Base-by-base conservation (phyloP, 768 basidiomycete species). In the Boletus reticulatus region DNA sequence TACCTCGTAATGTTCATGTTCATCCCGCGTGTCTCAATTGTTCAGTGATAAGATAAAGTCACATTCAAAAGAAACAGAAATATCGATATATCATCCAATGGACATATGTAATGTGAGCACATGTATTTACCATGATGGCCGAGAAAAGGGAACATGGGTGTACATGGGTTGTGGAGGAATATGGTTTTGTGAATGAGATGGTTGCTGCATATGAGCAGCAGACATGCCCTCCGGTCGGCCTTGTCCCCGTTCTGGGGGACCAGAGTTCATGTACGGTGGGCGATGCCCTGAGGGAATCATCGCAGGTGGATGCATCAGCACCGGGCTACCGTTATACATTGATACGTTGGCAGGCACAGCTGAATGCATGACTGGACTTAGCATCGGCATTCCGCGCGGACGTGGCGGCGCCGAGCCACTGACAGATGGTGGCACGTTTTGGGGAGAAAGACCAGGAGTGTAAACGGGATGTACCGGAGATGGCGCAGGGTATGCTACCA, bases 361-460 rank as follows among this genome's bases (percentile, higher is more conserved):
- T 67, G 81, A 81, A 34, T 81, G 72, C 74, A 88, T 78, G n/a
- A 80, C 81, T n/a, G 89, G 89, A 66, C 88, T 90, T 72, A 90
- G 81, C 68, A 87, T 72, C 14, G 81, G 70, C 72, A 88, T 73
- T 49, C 74, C 78, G 24, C 82, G 83, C 20, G 79, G 79, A 48
- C 84, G 73, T 31, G 62, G 67, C 34, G 68, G 74, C 7, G 64
- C 65, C 31, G 65, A 59, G 13, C 74, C 72, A 50, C 68, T 62
- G 10, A 62, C 51, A 50, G 67, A 53, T 48, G 66, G 58, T 52
- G 65, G 62, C 36, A 74, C 64, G 24, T 67, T 74, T 55, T 81
- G 81, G 29, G 67, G 67, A 17, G 69, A 60, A 36, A 77, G 76
- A n/a, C 76, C 48, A 24, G 66, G 72, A 29, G 73, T 69, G 62